Percentiles rank a stretch among this genome's conserved stretches.
Conservation (phyloP, 2,329 filamentous ascomycete genomes). For the Cytospora piceicola region DNA sequence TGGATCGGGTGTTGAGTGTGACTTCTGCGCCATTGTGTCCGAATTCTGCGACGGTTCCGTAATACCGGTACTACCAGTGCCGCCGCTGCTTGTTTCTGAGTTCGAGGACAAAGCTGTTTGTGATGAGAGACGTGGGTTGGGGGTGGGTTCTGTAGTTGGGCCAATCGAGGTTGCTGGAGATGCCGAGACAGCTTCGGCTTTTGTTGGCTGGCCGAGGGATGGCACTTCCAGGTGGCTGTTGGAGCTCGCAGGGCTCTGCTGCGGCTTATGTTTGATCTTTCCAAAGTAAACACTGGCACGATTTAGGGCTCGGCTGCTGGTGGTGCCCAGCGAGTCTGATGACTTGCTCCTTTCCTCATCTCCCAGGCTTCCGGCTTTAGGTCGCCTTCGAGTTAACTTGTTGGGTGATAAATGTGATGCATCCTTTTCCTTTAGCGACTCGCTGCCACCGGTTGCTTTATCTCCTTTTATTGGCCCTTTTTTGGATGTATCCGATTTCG, state of each 20-base stretch:
- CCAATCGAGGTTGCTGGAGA: conserved; percentile 16
- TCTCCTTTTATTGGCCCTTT: conserved; percentile 29
- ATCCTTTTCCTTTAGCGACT: conserved; percentile 20
- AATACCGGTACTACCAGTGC: conserved; percentile 26
- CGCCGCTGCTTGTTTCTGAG: conserved; percentile 28
- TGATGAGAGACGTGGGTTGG: conserved; percentile 46
- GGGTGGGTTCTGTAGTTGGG: conserved; percentile 17
- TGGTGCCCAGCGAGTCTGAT: conserved; percentile 43
- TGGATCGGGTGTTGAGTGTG: conserved; percentile 48
- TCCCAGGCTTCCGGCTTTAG: conserved; percentile 36
- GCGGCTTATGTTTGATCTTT: conserved; percentile 53
- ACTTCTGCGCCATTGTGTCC: conserved; percentile 20
- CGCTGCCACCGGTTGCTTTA: conserved; percentile 9
- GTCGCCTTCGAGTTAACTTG: conserved; percentile 40
- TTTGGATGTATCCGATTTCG: conserved; percentile 35
- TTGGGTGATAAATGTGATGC: conserved; percentile 38
- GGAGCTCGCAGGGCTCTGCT: background rate
- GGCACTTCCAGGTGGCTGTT: conserved; percentile 32
- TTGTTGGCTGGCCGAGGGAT: conserved; percentile 13
- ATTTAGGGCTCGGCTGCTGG: conserved; percentile 45
- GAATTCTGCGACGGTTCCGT: conserved; percentile 31
- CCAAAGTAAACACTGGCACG: conserved; percentile 54
- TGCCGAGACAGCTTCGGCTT: conserved; percentile 31
- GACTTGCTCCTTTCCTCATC: conserved; percentile 40
- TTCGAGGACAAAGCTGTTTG: conserved; percentile 38